A percentile compares a stretch with the other conserved stretches of the same genome.
Evolutionary conservation across 1,284 basidiomycete species (phyloP).

Genomic region (Waitea zeae): DNA sequence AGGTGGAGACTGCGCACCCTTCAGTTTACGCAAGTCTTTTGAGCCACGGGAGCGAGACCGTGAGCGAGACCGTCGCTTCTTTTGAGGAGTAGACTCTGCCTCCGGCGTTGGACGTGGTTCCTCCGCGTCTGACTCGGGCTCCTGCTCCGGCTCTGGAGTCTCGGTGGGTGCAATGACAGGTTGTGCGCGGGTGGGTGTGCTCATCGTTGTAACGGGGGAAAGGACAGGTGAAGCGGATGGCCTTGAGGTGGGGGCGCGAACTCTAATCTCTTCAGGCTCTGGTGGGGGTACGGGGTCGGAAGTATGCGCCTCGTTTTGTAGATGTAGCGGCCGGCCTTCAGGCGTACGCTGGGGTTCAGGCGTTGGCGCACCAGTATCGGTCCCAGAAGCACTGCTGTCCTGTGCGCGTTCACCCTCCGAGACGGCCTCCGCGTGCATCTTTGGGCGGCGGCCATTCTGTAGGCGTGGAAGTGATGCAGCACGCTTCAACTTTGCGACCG

Average conservation of each 20-base stretch:
- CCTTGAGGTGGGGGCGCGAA: background rate
- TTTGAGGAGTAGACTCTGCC: too few relatives aligned
- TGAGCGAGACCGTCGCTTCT: slow-evolving; percentile 38
- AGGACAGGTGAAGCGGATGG: background rate
- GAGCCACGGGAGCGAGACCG: slow-evolving; percentile 62
- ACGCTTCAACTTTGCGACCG: slow-evolving; percentile 79
- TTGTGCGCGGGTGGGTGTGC: background rate
- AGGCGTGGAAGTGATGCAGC: slow-evolving; percentile 78
- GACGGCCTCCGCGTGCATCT: slow-evolving; percentile 63
- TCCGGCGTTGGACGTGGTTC: too few relatives aligned
- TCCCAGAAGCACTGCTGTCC: slow-evolving; percentile 9
- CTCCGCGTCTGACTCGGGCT: slow-evolving; percentile 7
- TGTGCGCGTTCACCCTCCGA: slow-evolving; percentile 56
- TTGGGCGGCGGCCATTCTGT: slow-evolving; percentile 71
- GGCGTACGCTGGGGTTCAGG: too few relatives aligned
- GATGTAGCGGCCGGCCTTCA: too few relatives aligned
- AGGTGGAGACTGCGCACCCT: slow-evolving; percentile 21
- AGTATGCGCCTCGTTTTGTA: too few relatives aligned
- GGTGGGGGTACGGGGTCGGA: too few relatives aligned
- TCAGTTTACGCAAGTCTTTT: slow-evolving; percentile 49
- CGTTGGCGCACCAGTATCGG: background rate
- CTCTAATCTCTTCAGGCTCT: background rate
- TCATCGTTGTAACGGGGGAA: background rate
- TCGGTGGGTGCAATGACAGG: slow-evolving; percentile 4
- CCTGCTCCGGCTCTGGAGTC: slow-evolving; percentile 6